Evolutionary conservation across 2,329 filamentous ascomycete species (phyloP), one percentile per base, ranked within the genome.

Genomic region (Pestalotiopsis sp.): DNA sequence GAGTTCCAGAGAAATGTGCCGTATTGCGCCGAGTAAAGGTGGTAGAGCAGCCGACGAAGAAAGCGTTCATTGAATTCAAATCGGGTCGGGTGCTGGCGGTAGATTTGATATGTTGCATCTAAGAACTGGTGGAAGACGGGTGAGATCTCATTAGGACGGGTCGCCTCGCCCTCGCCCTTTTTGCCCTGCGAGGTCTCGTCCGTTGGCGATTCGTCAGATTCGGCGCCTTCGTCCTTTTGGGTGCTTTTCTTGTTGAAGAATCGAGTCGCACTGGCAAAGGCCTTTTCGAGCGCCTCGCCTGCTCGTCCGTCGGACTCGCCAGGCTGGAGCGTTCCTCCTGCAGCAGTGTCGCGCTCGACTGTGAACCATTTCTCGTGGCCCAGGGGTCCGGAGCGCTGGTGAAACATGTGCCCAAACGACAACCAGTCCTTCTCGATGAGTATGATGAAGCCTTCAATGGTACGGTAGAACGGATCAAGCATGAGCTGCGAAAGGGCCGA

Each of bases 51-150:
- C 23, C 96, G 90, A 31, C 94, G 89, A 6, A 99, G 83, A 79
- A 99, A 98, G 4, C 95, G 90, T 78, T 98, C 96, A 73, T 97
- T 98, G 81, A 94, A 99, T 79, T 99, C 95, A 77, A 99, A 99
- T 0, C 95, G 91, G 6, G 90, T 92, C 0, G 94, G 94, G 75
- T 95, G 86, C 78, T 98, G 96, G 70, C 93, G 87, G 27, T 97
- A 83, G 36, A 99, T 85, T 79, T 99, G 96, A 78, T 96, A 98
- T 1, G 93, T 94, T 49, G 94, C 94, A 77, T 98, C 96, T 11
- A 99, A 87, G 80, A 98, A 99, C 77, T 99, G 96, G 75, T 99
- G 96, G 80, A 99, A 99, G 27, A 99, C 93, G 0, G 96, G 96
- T 70, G 94, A 97, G 41, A 97, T 92, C 83, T 98, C 96, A 73